A percentile compares a stretch with the other conserved stretches of the same genome.
Conservation (phyloP, 2,329 filamentous ascomycete species). For the Fusarium sp. region DNA sequence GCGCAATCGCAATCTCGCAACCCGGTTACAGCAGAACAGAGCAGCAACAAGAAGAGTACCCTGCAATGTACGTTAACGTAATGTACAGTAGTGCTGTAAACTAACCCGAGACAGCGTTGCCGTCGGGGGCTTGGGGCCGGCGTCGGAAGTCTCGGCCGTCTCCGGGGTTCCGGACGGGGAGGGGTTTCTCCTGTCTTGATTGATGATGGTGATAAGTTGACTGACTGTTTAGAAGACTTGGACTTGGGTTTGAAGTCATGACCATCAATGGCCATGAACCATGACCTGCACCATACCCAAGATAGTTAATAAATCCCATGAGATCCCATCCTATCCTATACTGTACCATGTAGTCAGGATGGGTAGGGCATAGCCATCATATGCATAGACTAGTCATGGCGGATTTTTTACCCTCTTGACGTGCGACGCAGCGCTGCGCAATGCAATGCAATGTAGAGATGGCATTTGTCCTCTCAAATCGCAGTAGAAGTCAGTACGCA, state of each 20-base stretch:
- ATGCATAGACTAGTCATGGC: neutral
- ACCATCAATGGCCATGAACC: neutral
- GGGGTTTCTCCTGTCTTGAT: neutral
- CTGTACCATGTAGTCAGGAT: neutral
- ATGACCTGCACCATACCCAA: neutral
- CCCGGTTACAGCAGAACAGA: neutral
- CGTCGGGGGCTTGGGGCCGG: constrained; percentile 38
- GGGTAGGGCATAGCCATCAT: neutral
- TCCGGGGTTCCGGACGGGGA: constrained; percentile 35
- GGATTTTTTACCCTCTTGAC: neutral
- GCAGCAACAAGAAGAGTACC: neutral
- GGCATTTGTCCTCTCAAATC: neutral
- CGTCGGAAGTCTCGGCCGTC: constrained; percentile 41
- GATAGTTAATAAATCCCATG: neutral
- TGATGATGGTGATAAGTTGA: neutral
- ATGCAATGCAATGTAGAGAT: neutral
- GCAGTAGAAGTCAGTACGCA: neutral
- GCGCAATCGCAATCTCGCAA: neutral
- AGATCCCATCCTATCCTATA: neutral
- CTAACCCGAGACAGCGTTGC: constrained; percentile 43
- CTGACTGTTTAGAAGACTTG: neutral
- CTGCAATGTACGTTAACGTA: neutral
- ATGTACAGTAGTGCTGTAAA: constrained; percentile 21
- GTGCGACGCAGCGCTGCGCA: neutral
- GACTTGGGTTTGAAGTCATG: neutral